Percentiles rank a stretch among this genome's conserved stretches.
Evolutionary conservation across 78 protist species (phyloP).

Genomic region (Dictyostelium purpureum): DNA sequence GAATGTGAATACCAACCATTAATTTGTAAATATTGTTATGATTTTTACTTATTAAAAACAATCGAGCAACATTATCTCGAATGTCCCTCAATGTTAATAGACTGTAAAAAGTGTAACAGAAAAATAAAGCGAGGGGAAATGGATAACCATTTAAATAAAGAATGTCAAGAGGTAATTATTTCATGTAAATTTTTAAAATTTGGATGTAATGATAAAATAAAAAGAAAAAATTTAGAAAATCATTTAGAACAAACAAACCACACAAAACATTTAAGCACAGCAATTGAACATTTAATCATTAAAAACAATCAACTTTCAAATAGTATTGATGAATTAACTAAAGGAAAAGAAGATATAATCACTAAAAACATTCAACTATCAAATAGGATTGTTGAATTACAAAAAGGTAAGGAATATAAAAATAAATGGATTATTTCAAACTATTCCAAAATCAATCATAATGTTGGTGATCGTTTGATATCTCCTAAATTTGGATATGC

Average conservation of each 20-base stretch:
- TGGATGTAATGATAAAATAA: neutral
- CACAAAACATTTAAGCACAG: too few relatives aligned
- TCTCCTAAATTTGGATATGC: too few relatives aligned
- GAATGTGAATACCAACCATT: too few relatives aligned
- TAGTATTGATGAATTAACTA: too few relatives aligned
- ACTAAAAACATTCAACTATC: too few relatives aligned
- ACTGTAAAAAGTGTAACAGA: neutral
- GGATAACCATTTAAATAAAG: neutral
- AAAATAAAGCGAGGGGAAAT: neutral
- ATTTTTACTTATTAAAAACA: too few relatives aligned
- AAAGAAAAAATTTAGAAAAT: neutral
- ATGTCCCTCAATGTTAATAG: neutral
- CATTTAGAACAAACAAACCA: neutral
- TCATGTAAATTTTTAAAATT: neutral
- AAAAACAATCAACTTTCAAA: too few relatives aligned
- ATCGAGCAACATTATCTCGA: neutral
- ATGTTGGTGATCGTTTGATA: too few relatives aligned
- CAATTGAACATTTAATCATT: too few relatives aligned
- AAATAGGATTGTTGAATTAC: neutral
- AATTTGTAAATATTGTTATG: too few relatives aligned
- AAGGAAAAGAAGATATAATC: too few relatives aligned
- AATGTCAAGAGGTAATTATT: neutral
- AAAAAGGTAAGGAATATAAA: neutral
- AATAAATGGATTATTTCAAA: neutral
- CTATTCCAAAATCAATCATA: neutral